phyloP scores from a whole-genome alignment of 2,329 filamentous ascomycete species.

The Penicillium sp. region DNA sequence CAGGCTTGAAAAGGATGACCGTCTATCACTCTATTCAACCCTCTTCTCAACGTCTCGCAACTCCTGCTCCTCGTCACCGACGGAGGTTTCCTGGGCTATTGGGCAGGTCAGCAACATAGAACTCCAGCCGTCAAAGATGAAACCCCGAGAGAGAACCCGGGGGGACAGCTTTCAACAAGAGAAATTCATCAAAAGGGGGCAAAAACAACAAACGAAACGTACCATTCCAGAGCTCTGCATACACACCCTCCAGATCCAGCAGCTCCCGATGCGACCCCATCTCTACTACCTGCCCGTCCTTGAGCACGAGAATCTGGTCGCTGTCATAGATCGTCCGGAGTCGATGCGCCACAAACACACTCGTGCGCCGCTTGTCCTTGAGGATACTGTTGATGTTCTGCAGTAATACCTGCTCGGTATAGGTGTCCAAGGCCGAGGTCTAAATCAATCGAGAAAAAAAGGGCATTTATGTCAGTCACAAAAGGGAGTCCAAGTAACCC shows the following conservation, averaged over 20 bases:
- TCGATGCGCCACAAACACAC: slow-evolving; percentile 90
- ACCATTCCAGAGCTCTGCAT: slow-evolving; percentile 87
- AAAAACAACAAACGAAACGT: slow-evolving; percentile 33
- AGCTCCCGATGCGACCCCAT: slow-evolving; percentile 80
- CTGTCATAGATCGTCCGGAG: slow-evolving; percentile 90
- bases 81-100: no score
- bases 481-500: no score
- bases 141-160: no score
- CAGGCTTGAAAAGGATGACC: no score
- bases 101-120: no score
- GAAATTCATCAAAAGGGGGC: no score
- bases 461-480: background rate
- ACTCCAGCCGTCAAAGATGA: no score
- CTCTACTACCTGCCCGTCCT: slow-evolving; percentile 78
- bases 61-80: no score
- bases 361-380: slow-evolving; percentile 80
- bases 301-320: slow-evolving; percentile 85
- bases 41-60: no score
- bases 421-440: slow-evolving; percentile 84
- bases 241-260: slow-evolving; percentile 66
- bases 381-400: slow-evolving; percentile 89
- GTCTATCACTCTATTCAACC: no score
- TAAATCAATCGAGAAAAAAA: slow-evolving; percentile 19
- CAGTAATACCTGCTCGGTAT: slow-evolving; percentile 86
- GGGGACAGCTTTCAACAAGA: no score